phyloP scores from a whole-genome alignment of 1,139 yeast genomes.

The Pichia sp. region DNA sequence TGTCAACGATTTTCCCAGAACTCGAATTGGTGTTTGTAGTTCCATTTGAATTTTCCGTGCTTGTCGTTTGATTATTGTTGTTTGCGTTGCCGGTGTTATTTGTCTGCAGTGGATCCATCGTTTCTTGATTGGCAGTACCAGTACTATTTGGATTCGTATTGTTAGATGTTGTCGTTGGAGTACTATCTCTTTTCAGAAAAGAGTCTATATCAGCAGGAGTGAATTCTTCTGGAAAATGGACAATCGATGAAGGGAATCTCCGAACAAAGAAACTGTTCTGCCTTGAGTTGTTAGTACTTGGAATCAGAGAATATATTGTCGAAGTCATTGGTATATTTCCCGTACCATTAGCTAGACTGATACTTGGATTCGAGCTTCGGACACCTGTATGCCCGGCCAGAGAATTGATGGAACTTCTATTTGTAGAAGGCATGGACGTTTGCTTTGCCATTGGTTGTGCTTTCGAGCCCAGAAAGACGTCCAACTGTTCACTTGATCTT shows the following conservation, averaged over 20 bases:
- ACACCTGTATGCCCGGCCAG: background rate
- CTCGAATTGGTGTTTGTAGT: too few species aligned
- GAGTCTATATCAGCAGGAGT: slow-evolving; percentile 42
- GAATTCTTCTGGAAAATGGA: slow-evolving; percentile 30
- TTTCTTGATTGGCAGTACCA: background rate
- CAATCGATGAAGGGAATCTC: slow-evolving; percentile 26
- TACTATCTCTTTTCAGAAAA: slow-evolving; percentile 41
- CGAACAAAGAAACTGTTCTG: slow-evolving; percentile 27
- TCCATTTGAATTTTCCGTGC: background rate
- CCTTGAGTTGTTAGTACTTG: slow-evolving; percentile 20
- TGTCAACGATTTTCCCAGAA: background rate
- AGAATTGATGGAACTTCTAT: slow-evolving; percentile 1
- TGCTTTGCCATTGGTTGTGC: background rate
- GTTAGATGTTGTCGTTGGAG: slow-evolving; percentile 20
- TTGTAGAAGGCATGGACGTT: slow-evolving; percentile 1
- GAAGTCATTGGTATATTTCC: background rate
- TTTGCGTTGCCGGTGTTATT: too few species aligned
- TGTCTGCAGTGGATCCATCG: slow-evolving; percentile 15
- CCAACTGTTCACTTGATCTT: slow-evolving; percentile 45
- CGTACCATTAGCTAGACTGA: background rate
- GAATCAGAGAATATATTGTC: background rate
- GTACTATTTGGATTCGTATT: background rate
- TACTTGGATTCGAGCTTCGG: background rate
- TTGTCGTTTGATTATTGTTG: too few species aligned
- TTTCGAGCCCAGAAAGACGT: slow-evolving; percentile 38